phyloP scores from a whole-genome alignment of 352 stramenopile species.

The Phytophthora fragariaefolia region DNA sequence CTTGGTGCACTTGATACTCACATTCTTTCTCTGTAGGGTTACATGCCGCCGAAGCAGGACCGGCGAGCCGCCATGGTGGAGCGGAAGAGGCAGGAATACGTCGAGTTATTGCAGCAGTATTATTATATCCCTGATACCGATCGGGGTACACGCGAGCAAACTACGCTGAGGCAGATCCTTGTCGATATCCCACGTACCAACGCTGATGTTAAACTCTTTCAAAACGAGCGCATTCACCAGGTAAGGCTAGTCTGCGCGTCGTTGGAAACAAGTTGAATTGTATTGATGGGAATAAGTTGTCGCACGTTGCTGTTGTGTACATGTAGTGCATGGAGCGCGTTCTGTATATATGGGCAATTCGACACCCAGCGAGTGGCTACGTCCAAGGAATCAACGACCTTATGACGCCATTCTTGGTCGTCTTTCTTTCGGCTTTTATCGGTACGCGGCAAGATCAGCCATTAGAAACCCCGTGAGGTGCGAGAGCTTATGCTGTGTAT shows the following conservation, averaged over 20 bases:
- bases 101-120: conserved; percentile 94
- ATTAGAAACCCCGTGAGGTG: no score
- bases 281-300: conserved; percentile 3
- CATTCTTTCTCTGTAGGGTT: conserved; percentile 62
- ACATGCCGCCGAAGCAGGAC: conserved; percentile 96
- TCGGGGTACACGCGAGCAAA: conserved; percentile 95
- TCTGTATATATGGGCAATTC: conserved; percentile 99
- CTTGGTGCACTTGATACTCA: neutral
- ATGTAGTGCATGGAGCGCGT: conserved; percentile 94
- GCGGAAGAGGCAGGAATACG: conserved; percentile 97
- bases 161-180: conserved; percentile 95
- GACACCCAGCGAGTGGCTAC: conserved; percentile 98
- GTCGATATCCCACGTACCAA: conserved; percentile 99
- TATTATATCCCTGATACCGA: conserved; percentile 97
- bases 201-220: conserved; percentile 97
- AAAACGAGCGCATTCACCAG: conserved; percentile 93
- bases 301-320: conserved; percentile 4
- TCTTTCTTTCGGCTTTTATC: conserved; percentile 93
- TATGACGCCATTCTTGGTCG: conserved; percentile 96
- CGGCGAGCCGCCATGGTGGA: conserved; percentile 91
- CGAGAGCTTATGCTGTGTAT: neutral
- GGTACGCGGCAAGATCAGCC: conserved; percentile 43
- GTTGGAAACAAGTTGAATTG: neutral
- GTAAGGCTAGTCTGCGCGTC: conserved; percentile 30
- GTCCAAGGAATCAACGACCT: conserved; percentile 99